phyloP scores from a whole-genome alignment of 345 rosid species.

The Trapa incisa region DNA sequence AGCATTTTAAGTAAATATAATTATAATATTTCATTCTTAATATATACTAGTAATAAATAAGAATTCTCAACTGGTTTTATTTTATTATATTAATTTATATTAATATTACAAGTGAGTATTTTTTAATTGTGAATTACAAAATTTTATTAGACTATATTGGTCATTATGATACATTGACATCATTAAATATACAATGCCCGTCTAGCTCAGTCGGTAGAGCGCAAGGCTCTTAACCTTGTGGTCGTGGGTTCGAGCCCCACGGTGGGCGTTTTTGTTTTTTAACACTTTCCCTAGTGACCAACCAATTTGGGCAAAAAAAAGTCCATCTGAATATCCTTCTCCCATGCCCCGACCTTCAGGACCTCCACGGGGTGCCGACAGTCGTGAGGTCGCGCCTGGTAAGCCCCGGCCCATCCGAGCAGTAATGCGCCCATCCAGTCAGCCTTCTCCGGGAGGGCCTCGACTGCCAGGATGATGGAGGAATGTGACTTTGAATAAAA shows the following conservation, averaged over 20 bases:
- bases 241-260: conserved; percentile 20
- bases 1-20: no score
- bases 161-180: no score
- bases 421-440: conserved; percentile 23
- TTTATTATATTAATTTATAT: no score
- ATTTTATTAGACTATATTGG: no score
- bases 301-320: conserved; percentile 7
- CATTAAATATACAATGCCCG: conserved; percentile 9
- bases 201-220: conserved; percentile 6
- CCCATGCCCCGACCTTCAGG: conserved; percentile 21
- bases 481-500: neutral
- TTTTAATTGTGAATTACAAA: no score
- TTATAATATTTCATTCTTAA: no score
- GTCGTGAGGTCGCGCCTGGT: conserved; percentile 24
- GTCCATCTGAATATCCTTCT: conserved; percentile 45
- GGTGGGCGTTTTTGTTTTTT: neutral
- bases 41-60: no score
- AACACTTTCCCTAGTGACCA: no score
- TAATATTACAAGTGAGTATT: no score
- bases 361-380: conserved; percentile 17
- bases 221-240: conserved; percentile 41
- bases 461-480: conserved; percentile 8
- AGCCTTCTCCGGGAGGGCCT: conserved; percentile 38
- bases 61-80: no score
- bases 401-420: conserved; percentile 19